Evolutionary conservation across 345 rosid genomes (phyloP).

Genomic region (Brassica cretica): DNA sequence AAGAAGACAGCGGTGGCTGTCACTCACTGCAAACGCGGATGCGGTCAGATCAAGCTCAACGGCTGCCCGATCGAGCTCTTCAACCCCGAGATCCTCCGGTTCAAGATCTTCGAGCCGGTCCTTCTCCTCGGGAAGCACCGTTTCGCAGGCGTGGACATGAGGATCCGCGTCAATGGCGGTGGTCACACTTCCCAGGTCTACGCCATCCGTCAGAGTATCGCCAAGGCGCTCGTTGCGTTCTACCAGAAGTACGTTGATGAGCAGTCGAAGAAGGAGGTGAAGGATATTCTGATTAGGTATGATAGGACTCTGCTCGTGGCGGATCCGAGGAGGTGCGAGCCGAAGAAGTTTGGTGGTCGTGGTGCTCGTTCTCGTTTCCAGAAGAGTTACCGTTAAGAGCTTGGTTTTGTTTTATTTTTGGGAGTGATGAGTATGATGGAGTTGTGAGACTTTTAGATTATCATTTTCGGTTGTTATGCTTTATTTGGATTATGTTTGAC

Average conservation of each 20-base stretch:
- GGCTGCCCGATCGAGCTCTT: conserved; percentile 77
- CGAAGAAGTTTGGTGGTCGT: conserved; percentile 95
- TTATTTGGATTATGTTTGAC: conserved; percentile 22
- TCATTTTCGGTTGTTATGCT: conserved; percentile 14
- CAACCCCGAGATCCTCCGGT: conserved; percentile 79
- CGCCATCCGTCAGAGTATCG: conserved; percentile 90
- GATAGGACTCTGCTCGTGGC: conserved; percentile 90
- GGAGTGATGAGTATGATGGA: conserved; percentile 20
- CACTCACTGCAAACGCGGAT: conserved; percentile 76
- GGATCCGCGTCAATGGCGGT: conserved; percentile 87
- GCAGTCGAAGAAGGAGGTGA: conserved; percentile 89
- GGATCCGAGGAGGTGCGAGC: conserved; percentile 93
- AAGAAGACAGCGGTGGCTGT: conserved; percentile 89
- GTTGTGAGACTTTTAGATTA: conserved; percentile 30
- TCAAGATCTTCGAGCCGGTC: conserved; percentile 75
- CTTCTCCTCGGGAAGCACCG: conserved; percentile 78
- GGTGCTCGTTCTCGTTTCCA: conserved; percentile 96
- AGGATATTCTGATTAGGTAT: conserved; percentile 74
- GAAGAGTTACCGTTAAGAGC: conserved; percentile 79
- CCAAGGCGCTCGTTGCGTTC: conserved; percentile 78
- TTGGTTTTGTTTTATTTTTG: conserved; percentile 23
- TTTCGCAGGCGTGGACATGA: conserved; percentile 76
- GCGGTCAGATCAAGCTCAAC: conserved; percentile 74
- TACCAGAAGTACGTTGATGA: conserved; percentile 90
- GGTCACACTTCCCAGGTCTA: conserved; percentile 92